Evolutionary conservation across 1,284 basidiomycete genomes (phyloP).

Genomic region (Lentinus polychrous): DNA sequence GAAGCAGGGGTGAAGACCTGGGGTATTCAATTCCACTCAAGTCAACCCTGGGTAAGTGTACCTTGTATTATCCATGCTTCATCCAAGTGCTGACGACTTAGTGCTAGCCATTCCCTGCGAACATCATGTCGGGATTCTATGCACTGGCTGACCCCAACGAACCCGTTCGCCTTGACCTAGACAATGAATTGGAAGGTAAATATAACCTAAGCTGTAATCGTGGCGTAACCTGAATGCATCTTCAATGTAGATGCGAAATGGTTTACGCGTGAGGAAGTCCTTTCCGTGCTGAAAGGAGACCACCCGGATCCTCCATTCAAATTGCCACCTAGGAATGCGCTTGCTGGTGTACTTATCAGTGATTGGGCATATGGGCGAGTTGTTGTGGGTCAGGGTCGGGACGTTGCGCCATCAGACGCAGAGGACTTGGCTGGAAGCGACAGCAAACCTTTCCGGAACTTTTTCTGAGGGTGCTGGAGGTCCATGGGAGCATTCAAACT

Average conservation of each 20-base stretch:
- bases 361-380: slow-evolving; percentile 54
- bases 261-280: slow-evolving; percentile 75
- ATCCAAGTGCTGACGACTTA: neutral
- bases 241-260: slow-evolving; percentile 70
- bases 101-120: slow-evolving; percentile 76
- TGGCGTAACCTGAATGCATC: neutral
- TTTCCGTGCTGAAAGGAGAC: slow-evolving; percentile 42
- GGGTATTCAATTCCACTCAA: slow-evolving; percentile 83
- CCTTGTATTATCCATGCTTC: neutral
- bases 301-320: slow-evolving; percentile 42
- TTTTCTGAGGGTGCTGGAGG: no score
- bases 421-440: neutral
- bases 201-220: slow-evolving; percentile 8
- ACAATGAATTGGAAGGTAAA: slow-evolving; percentile 91
- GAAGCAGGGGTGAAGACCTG: slow-evolving; percentile 87
- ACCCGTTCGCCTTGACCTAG: slow-evolving; percentile 80
- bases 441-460: slow-evolving; percentile 8
- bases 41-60: slow-evolving; percentile 68
- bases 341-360: slow-evolving; percentile 63
- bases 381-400: neutral
- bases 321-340: slow-evolving; percentile 62
- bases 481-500: no score
- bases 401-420: neutral
- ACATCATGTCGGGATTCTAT: slow-evolving; percentile 89
- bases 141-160: slow-evolving; percentile 69